Evolutionary conservation across 345 rosid genomes (phyloP), one percentile per base, ranked within the genome.

Genomic region (Citrus sp.): DNA sequence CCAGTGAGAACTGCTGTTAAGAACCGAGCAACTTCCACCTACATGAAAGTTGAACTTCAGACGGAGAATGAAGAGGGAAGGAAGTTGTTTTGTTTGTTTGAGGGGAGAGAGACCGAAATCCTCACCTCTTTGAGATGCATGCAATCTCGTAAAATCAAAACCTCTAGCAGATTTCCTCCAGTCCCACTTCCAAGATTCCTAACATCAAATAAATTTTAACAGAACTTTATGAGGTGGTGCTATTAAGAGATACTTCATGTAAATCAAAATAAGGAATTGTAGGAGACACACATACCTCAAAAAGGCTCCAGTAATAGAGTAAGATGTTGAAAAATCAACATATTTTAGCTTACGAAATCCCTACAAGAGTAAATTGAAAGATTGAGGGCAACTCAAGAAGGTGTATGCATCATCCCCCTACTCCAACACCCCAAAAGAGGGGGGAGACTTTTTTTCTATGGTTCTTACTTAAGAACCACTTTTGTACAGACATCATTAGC

Each of bases 141-240:
- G 87, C 97, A 91, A 82, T 90, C 93, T 73, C 97, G 87, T 69
- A 94, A 82, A 84, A 92, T 89, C 77, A 94, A 70, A 82, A 89
- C 88, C 87, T 94, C 89, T 79, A 94, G 85, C 76, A 81, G 83
- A 79, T 76, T 84, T 67, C 91, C 94, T 51, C 89, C 89, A 27
- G 83, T 27, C 54, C 82, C 75, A 72, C 82, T 78, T 79, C 92
- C 94, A 82, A 94, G 87, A 75, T 91, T 88, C 88, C 96, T 92
- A 81, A 40, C n/a, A 58, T 65, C 46, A 28, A 58, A 76, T 22
- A 30, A 72, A 8, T 35, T 65, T 54, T 68, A 76, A 66, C 16
- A 34, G 22, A 75, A n/a, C 3, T 34, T 74, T 2, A 60, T 65
- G 42, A 68, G 25, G 51, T 6, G 61, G 35, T 34, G 70, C 38